Percentiles rank a stretch among this genome's conserved stretches.
Conservation (phyloP, 129 eudicot genomes). For the Pulicaria dysenterica region DNA sequence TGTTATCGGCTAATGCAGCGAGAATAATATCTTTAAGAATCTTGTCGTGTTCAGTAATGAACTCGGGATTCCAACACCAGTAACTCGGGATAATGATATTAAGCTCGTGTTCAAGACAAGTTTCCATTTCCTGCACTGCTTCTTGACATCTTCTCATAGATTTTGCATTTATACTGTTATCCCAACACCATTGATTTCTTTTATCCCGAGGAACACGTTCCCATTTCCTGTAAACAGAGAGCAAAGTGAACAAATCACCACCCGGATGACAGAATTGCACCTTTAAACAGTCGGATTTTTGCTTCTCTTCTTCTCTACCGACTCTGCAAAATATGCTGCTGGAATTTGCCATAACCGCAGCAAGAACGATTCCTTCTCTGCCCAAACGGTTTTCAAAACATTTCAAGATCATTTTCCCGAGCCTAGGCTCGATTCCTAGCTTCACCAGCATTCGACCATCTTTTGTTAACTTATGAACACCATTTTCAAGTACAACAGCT, state of each 20-base stretch:
- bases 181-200: slow-evolving; percentile 90
- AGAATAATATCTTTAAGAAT: slow-evolving; percentile 58
- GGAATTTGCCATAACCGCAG: slow-evolving; percentile 93
- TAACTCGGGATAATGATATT: slow-evolving; percentile 61
- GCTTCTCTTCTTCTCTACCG: slow-evolving; percentile 69
- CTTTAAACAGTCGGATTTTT: slow-evolving; percentile 77
- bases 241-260: slow-evolving; percentile 91
- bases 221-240: slow-evolving; percentile 81
- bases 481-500: slow-evolving; percentile 51
- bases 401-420: slow-evolving; percentile 71
- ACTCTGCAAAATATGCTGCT: slow-evolving; percentile 91
- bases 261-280: slow-evolving; percentile 78
- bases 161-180: slow-evolving; percentile 88
- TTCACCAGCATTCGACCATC: slow-evolving; percentile 62
- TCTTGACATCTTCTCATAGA: slow-evolving; percentile 85
- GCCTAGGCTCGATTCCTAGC: slow-evolving; percentile 90
- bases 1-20: slow-evolving; percentile 67
- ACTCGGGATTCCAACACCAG: slow-evolving; percentile 71
- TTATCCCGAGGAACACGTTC: slow-evolving; percentile 52
- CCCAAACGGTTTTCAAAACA: slow-evolving; percentile 60
- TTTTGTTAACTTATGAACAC: slow-evolving; percentile 47
- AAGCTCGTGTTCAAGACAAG: slow-evolving; percentile 68
- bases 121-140: slow-evolving; percentile 71
- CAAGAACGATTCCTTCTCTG: slow-evolving; percentile 85
- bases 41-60: slow-evolving; percentile 43